A percentile compares a stretch with the other conserved stretches of the same genome.
phyloP scores from a whole-genome alignment of 2,329 filamentous ascomycete species.

The Colletotrichum phormii region DNA sequence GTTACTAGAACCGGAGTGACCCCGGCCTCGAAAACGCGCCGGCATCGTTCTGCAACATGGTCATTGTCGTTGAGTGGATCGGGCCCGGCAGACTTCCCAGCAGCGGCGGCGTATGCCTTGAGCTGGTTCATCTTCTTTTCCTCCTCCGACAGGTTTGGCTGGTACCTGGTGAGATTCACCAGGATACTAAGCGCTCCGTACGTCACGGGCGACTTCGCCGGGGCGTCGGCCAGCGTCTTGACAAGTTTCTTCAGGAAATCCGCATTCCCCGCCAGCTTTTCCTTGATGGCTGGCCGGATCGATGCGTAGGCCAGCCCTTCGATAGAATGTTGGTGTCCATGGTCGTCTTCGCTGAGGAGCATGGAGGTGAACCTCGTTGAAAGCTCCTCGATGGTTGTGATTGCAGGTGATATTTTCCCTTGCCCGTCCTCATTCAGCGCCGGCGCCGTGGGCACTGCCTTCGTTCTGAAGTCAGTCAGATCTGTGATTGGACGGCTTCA shows the following conservation, averaged over 20 bases:
- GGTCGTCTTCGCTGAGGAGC: slow-evolving; percentile 68
- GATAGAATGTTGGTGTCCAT: slow-evolving; percentile 76
- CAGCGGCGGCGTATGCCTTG: slow-evolving; percentile 92
- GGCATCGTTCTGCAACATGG: slow-evolving; percentile 81
- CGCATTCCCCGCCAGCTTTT: slow-evolving; percentile 77
- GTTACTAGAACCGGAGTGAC: slow-evolving; percentile 81
- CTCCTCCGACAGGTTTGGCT: slow-evolving; percentile 84
- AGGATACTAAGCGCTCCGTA: slow-evolving; percentile 91
- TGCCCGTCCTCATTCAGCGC: slow-evolving; percentile 52
- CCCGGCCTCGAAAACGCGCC: slow-evolving; percentile 81
- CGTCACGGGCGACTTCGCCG: slow-evolving; percentile 75
- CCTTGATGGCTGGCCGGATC: slow-evolving; percentile 85
- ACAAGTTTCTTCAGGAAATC: slow-evolving; percentile 78
- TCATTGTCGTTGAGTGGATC: slow-evolving; percentile 81
- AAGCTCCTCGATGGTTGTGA: slow-evolving; percentile 74
- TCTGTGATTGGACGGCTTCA: slow-evolving; percentile 37
- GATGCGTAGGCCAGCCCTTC: slow-evolving; percentile 95
- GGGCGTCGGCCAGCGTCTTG: slow-evolving; percentile 67
- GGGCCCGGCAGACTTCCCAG: slow-evolving; percentile 70
- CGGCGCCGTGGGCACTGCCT: slow-evolving; percentile 65
- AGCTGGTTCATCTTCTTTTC: slow-evolving; percentile 92
- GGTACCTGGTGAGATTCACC: slow-evolving; percentile 85
- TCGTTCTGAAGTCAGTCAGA: slow-evolving; percentile 61
- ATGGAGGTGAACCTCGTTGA: slow-evolving; percentile 74
- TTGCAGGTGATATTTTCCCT: slow-evolving; percentile 62